Evolutionary conservation across 1,139 yeast genomes (phyloP), one percentile per base, ranked within the genome.

Genomic region (Lodderomyces parapsilosis): DNA sequence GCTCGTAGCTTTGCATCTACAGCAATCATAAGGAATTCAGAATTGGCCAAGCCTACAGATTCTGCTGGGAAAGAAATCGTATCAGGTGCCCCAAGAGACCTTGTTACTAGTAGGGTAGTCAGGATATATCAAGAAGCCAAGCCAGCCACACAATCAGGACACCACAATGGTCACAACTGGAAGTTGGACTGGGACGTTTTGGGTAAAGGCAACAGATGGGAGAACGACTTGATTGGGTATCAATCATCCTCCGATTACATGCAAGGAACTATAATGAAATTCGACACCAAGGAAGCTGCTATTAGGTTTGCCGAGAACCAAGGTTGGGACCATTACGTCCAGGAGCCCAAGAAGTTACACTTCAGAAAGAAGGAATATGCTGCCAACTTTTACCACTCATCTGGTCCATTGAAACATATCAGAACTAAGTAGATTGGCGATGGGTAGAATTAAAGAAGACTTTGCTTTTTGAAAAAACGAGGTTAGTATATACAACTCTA

Each of bases 191-290:
- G 94, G 93, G 96, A 88, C 58, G 78, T 86, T 35, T 69, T 84
- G 45, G 83, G 83, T 38, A 80, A 84, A 56, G 89, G 86, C 33
- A 82, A 87, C 69, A 74, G 95, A 60, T 88, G 96, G 96, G 96
- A 87, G 62, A 87, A 88, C 64, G 94, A 87, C 58, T 71, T 87
- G 58, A 88, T 87, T 67, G 96, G 96, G 14, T 88, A 86, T 72
- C 91, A 87, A 56, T 79, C 88, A 30, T 73, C 87, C 37, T 81
- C 87, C 25, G 96, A 88, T 63, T 83, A 81, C 65, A 84, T 88
- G 94, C 96, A 87, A 69, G 90, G 86, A 22, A 83, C 93, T n/a
- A 78, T 76, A 57, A 66, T 88, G 74, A 81, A 81, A 62, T 88
- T 88, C 59, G 85, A 81, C 56, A 72, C 82, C 43, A 83, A 80